Percentiles rank a stretch among this genome's conserved stretches.
These are phyloP conservation scores for Ophiocordyceps australis DNA, from an alignment of 2,329 filamentous ascomycete genomes.

Conservation along the genomic window DNA sequence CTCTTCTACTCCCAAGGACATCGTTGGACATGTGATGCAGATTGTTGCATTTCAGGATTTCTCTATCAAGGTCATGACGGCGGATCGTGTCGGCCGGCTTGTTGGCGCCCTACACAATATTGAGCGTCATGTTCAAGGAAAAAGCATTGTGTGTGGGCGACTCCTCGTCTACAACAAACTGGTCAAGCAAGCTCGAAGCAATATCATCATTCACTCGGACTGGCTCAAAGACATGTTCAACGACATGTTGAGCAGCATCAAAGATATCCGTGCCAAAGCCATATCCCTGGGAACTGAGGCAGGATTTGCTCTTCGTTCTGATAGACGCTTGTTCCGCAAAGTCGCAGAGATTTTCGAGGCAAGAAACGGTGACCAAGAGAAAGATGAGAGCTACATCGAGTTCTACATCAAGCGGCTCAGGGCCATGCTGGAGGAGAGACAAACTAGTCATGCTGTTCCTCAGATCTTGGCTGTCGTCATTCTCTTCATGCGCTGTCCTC, in stretches of 20 bases:
- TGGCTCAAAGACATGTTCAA: constrained; percentile 75
- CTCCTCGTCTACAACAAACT: constrained; percentile 65
- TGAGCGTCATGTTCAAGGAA: constrained; percentile 57
- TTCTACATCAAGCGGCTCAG: constrained; percentile 50
- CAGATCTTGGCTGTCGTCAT: constrained; percentile 79
- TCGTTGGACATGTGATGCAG: constrained; percentile 64
- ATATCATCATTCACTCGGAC: constrained; percentile 53
- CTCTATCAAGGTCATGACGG: constrained; percentile 52
- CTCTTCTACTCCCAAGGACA: constrained; percentile 49
- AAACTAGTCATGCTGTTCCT: constrained; percentile 41
- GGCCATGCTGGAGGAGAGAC: constrained; percentile 46
- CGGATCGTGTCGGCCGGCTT: constrained; percentile 50
- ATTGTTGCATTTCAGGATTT: constrained; percentile 71
- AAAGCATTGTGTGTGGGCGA: constrained; percentile 61
- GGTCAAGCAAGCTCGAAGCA: constrained; percentile 46
- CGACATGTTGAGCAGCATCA: constrained; percentile 61
- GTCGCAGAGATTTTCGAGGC: constrained; percentile 46
- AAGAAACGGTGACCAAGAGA: constrained; percentile 21
- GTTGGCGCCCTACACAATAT: constrained; percentile 55
- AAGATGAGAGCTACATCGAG: constrained; percentile 50
- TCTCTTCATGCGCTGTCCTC: constrained; percentile 52
- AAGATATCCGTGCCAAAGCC: constrained; percentile 58
- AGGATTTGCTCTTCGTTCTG: constrained; percentile 49
- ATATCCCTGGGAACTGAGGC: constrained; percentile 58
- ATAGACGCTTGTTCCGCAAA: constrained; percentile 47